Percentiles rank a stretch among this genome's conserved stretches.
These are phyloP conservation scores for Euphorbia pulcherrima DNA, from an alignment of 345 rosid genomes.

Conservation along the genomic window DNA sequence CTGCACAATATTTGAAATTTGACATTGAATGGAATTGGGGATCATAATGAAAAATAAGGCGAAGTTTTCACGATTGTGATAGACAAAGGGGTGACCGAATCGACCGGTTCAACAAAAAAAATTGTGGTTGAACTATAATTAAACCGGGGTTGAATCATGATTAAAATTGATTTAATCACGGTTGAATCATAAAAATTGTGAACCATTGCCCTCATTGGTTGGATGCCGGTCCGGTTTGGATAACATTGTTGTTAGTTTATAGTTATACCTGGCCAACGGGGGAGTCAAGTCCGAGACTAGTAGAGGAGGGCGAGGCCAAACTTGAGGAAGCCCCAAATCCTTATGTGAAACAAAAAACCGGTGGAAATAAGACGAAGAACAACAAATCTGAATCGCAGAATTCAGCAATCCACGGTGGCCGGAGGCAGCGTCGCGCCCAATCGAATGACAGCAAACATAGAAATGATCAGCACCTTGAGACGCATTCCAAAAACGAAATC, in stretches of 20 bases:
- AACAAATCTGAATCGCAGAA: constrained; percentile 39
- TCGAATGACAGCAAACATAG: constrained; percentile 41
- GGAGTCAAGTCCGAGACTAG: constrained; percentile 23
- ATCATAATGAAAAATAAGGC: no score
- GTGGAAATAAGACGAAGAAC: constrained; percentile 45
- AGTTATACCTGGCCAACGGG: constrained; percentile 35
- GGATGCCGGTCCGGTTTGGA: no score
- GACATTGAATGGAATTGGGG: no score
- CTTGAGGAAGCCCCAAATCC: constrained; percentile 42
- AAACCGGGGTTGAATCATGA: no score
- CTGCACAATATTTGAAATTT: constrained; percentile 18
- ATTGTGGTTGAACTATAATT: no score
- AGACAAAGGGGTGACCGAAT: no score
- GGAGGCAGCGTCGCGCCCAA: constrained; percentile 36
- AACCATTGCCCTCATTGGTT: no score
- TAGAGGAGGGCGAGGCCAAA: constrained; percentile 37
- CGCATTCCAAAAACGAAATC: constrained; percentile 40
- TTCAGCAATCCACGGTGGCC: constrained; percentile 25
- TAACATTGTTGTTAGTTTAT: no score
- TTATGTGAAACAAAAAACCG: constrained; percentile 36
- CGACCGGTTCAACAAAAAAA: no score
- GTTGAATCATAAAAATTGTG: no score
- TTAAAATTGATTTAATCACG: no score
- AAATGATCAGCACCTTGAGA: constrained; percentile 42
- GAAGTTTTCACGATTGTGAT: no score